Evolutionary conservation across 768 basidiomycete species (phyloP), one percentile per base, ranked within the genome.

Genomic region (Boletales sp.): DNA sequence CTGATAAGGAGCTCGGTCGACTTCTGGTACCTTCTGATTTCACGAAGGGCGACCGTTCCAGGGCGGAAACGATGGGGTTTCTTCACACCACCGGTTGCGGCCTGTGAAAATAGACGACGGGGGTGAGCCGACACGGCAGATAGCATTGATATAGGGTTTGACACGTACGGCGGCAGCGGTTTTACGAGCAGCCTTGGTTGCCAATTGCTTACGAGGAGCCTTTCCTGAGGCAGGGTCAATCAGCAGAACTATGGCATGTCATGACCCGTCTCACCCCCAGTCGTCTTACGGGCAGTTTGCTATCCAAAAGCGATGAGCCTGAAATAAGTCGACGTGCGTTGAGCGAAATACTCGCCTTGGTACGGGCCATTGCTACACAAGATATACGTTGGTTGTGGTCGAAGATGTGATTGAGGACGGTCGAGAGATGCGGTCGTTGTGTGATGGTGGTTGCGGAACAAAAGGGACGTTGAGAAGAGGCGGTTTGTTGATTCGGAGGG

Each of bases 241-340:
- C 56, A 57, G 51, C 54, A 50, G 49, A 49, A 56, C 50, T 41
- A 53, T 53, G 56, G 51, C 28, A 49, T 54, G 32, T 14, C 4
- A 42, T 11, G 56, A 56, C 51, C 59, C 2, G 52, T 74, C 82
- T 60, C 61, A 85, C 93, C 94, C 87, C 95, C 95, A 57, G 95
- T 96, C 50, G 94, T 96, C 80, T 97, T 96, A 75, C 94, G 92
- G 67, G 94, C 94, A 69, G 94, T 96, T 93, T 96, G 94, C 94
- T 93, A 43, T 18, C 51, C 43, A 37, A 56, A 21, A 11, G 40
- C 40, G 31, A 46, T 57, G 46, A 57, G 55, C 43, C 44, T 41
- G 28, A 21, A 14, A 17, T 28, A 28, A 2, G 13, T 32, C 42
- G 14, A 50, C 8, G 34, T 6, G 38, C 37, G 54, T 38, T 30